These are phyloP conservation scores for Aspergillus panamensis DNA, from an alignment of 495 filamentous ascomycete genomes.

Conservation along the genomic window DNA sequence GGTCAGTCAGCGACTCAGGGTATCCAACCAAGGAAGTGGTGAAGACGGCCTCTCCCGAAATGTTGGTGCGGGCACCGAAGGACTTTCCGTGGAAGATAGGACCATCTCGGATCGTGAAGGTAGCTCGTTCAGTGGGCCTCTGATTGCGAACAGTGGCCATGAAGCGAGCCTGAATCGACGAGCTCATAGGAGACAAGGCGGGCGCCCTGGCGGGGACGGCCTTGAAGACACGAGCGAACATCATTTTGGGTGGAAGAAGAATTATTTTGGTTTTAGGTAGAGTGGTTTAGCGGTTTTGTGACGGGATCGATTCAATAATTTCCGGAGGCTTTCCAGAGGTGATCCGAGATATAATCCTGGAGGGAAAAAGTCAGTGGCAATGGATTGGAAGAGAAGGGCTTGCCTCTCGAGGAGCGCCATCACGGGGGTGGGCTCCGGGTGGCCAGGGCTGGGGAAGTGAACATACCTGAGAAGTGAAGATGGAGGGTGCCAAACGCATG, in stretches of 20 bases:
- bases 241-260: conserved; percentile 46
- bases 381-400: not conserved
- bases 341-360: conserved; percentile 97
- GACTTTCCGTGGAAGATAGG: conserved; percentile 92
- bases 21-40: conserved; percentile 92
- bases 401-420: not conserved
- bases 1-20: conserved; percentile 97
- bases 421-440: not conserved
- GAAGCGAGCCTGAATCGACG: conserved; percentile 53
- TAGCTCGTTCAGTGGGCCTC: conserved; percentile 73
- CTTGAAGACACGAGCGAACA: conserved; percentile 68
- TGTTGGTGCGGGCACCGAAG: conserved; percentile 87
- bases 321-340: conserved; percentile 93
- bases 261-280: conserved; percentile 23
- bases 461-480: conserved; percentile 93
- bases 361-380: conserved; percentile 22
- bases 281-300: not conserved
- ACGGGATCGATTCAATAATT: conserved; percentile 54
- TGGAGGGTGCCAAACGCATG: conserved; percentile 92
- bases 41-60: conserved; percentile 92
- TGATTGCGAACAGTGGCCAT: conserved; percentile 65
- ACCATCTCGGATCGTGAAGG: conserved; percentile 93
- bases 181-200: conserved; percentile 48
- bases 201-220: conserved; percentile 50
- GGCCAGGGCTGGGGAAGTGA: not conserved